These are phyloP conservation scores for Neurospora sp. DNA, from an alignment of 495 filamentous ascomycete genomes.

Conservation along the genomic window DNA sequence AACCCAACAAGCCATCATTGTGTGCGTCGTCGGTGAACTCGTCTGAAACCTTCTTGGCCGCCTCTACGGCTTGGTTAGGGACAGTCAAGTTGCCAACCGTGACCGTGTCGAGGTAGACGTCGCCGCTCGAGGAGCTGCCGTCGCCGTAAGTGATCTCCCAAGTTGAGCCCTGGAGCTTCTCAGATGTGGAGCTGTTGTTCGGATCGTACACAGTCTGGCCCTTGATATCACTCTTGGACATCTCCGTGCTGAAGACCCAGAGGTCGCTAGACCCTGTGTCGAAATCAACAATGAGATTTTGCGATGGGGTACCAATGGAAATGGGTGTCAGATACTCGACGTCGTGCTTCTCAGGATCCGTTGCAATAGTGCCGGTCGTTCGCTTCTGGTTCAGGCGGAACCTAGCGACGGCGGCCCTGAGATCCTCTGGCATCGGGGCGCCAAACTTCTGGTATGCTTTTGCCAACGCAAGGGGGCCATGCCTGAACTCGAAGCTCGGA, in stretches of 20 bases:
- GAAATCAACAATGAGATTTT: constrained; percentile 56
- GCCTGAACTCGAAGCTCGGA: constrained; percentile 26
- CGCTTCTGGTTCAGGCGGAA: constrained; percentile 2
- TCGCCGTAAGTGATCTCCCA: constrained; percentile 71
- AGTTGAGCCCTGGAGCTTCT: constrained; percentile 40
- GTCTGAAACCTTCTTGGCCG: constrained; percentile 49
- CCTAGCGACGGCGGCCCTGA: constrained; percentile 1
- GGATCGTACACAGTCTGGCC: constrained; percentile 56
- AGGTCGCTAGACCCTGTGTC: constrained; percentile 73
- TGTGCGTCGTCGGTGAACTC: constrained; percentile 49
- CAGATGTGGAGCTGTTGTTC: constrained; percentile 31
- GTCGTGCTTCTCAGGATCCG: constrained; percentile 49
- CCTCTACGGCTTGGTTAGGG: constrained; percentile 57
- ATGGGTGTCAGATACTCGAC: constrained; percentile 59
- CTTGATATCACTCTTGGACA: constrained; percentile 12
- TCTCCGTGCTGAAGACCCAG: constrained; percentile 38
- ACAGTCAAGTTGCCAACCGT: constrained; percentile 56
- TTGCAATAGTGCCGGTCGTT: constrained; percentile 28
- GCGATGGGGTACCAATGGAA: constrained; percentile 46
- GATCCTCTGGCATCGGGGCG: constrained; percentile 23
- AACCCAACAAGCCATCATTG: constrained; percentile 62
- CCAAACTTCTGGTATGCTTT: constrained; percentile 52
- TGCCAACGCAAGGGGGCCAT: constrained; percentile 42
- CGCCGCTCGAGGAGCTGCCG: constrained; percentile 51
- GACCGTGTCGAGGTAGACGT: constrained; percentile 63